These are phyloP conservation scores for Rhododendron kiyosumense DNA, from an alignment of 148 eudicot species.

Conservation along the genomic window DNA sequence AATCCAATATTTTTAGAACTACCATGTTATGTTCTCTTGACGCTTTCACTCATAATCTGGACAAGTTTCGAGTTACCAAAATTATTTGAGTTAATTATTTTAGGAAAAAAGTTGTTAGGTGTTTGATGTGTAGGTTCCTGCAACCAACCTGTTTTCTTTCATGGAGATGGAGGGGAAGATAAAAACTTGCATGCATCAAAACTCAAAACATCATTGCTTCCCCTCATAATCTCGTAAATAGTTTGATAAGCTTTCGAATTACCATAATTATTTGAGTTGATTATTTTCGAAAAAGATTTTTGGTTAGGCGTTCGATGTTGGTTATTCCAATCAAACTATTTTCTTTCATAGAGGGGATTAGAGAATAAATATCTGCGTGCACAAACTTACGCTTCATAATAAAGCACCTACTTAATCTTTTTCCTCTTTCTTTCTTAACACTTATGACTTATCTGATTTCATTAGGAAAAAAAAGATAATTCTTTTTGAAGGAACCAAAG, in stretches of 20 bases:
- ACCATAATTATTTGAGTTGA: no score
- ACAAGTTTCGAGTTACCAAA: background rate
- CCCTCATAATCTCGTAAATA: no score
- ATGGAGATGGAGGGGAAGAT: background rate
- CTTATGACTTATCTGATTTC: background rate
- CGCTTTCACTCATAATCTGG: background rate
- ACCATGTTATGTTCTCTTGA: background rate
- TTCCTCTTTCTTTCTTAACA: background rate
- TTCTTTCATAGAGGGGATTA: no score
- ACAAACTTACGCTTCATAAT: no score
- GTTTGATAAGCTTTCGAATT: no score
- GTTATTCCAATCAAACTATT: no score
- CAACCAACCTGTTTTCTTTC: background rate
- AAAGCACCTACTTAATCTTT: no score
- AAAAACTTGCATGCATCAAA: no score
- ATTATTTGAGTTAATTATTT: no score
- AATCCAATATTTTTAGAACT: background rate
- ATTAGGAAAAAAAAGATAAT: background rate
- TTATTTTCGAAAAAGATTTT: background rate
- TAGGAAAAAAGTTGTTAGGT: background rate
- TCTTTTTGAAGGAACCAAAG: background rate
- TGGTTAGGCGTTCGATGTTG: no score
- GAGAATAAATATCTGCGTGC: background rate
- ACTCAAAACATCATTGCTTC: no score
- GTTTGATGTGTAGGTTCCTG: background rate